Base-by-base conservation (phyloP, 306 rosid species). In the Castanea crenata region DNA sequence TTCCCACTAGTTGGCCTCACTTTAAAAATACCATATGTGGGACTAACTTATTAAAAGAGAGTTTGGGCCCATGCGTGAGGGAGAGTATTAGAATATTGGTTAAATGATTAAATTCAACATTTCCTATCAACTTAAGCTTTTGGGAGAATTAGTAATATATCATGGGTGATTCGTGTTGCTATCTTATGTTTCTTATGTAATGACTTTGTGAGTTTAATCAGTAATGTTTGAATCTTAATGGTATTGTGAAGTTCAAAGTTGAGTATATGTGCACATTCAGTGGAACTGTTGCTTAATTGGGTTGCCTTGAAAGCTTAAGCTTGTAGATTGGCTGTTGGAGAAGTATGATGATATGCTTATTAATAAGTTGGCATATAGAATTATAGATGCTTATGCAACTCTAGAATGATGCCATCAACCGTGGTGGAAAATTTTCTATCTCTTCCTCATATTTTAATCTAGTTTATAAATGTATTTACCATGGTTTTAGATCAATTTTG, bases 401-500 rank as follows among this genome's bases (percentile, higher is more conserved):
- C 65, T 7, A 59, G 16, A 49, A 49, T 49, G 54, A 49, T 3
- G 34, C 65, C 0, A n/a, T 27, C 18, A 10, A n/a, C 64, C 11
- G 32, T 2, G 2, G 32, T 25, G 5, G 27, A 23, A 9, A 11
- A 20, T 59, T 59, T 59, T 7, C 27, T 23, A 4, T 23, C 32
- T 59, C 31, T 32, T 31, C 49, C 57, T 69, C 41, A 69, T 64
- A 16, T 81, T 62, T 64, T 63, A 78, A 69, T 55, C 41, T 74
- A 34, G 63, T 58, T 27, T 69, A 15, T 27, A 11, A 63, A 27
- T 13, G n/a, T 5, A 13, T 62, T 10, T 62, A 27, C 65, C 1
- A 23, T 59, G 65, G 65, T 23, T 58, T 19, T 58, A 58, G 29
- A 77, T 46, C 68, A 74, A 34, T 52, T 65, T 69, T 34, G 29